Conservation (phyloP, 257 asterid species). For the Nicotiana benthamiana region DNA sequence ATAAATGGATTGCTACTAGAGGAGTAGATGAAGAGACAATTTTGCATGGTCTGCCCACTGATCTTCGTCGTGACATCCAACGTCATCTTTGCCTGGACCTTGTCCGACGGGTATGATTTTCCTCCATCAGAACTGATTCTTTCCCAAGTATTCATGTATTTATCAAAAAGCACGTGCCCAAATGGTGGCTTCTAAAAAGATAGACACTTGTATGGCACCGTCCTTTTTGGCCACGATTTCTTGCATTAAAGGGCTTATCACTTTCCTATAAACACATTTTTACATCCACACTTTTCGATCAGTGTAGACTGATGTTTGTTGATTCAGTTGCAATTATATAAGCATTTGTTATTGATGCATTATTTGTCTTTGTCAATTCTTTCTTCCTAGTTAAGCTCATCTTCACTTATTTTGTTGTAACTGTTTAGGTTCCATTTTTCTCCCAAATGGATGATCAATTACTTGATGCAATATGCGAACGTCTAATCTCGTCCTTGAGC, state of each 20-base stretch:
- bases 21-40: conserved; percentile 90
- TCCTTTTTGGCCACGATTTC: neutral
- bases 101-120: conserved; percentile 69
- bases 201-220: neutral
- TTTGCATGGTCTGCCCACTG: conserved; percentile 65
- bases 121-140: neutral
- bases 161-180: neutral
- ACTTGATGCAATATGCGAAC: conserved; percentile 91
- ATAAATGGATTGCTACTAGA: conserved; percentile 94
- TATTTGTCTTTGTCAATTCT: too few species aligned
- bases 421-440: conserved; percentile 71
- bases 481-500: conserved; percentile 69
- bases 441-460: conserved; percentile 94
- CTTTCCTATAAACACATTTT: neutral
- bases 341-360: neutral
- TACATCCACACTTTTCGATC: neutral
- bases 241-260: neutral
- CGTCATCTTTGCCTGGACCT: conserved; percentile 96
- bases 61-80: conserved; percentile 89
- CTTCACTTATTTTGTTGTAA: neutral
- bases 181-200: neutral
- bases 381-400: conserved; percentile 5
- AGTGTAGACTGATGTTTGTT: neutral
- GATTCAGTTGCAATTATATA: neutral
- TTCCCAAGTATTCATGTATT: neutral